Evolutionary conservation across 768 basidiomycete species (phyloP).

Genomic region (Rhodosporidiobolus odoratus): DNA sequence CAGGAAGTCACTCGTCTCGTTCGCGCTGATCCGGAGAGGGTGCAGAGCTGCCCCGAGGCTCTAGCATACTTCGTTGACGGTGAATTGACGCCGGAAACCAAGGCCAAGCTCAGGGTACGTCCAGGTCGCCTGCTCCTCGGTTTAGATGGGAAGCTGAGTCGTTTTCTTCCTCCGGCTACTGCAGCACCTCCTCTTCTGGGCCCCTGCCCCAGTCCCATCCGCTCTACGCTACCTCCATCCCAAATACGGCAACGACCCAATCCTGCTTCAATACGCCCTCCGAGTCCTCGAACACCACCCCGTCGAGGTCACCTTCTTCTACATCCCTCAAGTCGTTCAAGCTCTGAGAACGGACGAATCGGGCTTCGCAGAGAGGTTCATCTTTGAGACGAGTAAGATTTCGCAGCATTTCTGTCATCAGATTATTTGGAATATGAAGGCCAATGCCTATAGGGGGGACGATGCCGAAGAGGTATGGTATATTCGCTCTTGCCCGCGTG

Average conservation of each 20-base stretch:
- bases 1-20: conserved; percentile 72
- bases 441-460: conserved; percentile 92
- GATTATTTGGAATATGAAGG: conserved; percentile 99
- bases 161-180: no score
- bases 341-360: conserved; percentile 72
- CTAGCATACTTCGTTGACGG: conserved; percentile 74
- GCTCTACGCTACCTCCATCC: conserved; percentile 68
- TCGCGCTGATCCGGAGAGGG: conserved; percentile 63
- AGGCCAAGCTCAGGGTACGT: conserved; percentile 68
- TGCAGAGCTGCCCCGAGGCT: conserved; percentile 73
- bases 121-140: not conserved
- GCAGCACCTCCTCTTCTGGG: conserved; percentile 86
- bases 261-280: conserved; percentile 91
- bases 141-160: no score
- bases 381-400: conserved; percentile 86
- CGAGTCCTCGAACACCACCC: conserved; percentile 90
- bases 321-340: conserved; percentile 97
- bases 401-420: conserved; percentile 98
- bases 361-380: conserved; percentile 93
- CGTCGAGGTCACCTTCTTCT: conserved; percentile 93
- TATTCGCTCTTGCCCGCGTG: not conserved
- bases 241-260: conserved; percentile 72
- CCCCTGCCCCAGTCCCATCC: conserved; percentile 64
- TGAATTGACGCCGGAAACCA: conserved; percentile 55
- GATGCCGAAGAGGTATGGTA: conserved; percentile 67